Conservation (phyloP, 495 filamentous ascomycete species). For the Tuber borchii region DNA sequence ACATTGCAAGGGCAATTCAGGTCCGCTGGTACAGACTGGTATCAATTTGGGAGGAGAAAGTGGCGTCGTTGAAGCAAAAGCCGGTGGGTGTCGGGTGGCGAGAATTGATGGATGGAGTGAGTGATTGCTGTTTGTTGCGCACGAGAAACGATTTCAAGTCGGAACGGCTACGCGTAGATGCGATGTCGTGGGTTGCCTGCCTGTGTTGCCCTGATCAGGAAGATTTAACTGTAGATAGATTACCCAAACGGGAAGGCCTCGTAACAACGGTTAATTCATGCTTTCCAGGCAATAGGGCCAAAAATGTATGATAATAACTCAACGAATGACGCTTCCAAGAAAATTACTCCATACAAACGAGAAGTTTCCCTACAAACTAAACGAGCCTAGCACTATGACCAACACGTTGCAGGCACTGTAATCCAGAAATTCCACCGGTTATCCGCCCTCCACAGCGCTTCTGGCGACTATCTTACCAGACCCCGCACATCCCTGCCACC, state of each 20-base stretch:
- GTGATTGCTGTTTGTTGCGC: neutral
- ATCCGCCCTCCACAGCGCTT: constrained; percentile 23
- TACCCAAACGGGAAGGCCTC: neutral
- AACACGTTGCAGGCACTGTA: neutral
- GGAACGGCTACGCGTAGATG: neutral
- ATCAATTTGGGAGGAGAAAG: neutral
- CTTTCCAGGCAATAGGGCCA: neutral
- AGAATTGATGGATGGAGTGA: neutral
- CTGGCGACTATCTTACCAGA: constrained; percentile 19
- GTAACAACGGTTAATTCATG: neutral
- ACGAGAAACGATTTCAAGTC: neutral
- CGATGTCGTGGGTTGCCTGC: neutral
- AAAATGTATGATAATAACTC: neutral
- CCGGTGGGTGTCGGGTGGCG: neutral
- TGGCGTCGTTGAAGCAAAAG: neutral
- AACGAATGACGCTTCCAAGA: neutral
- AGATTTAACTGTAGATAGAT: neutral
- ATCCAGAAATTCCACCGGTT: constrained; percentile 6
- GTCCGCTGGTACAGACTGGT: neutral
- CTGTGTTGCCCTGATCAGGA: neutral
- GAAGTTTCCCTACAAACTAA: neutral
- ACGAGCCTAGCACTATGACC: neutral
- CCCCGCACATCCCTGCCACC: constrained; percentile 22
- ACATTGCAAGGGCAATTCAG: constrained; percentile 53
- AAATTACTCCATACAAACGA: neutral